A percentile compares a stretch with the other conserved stretches of the same genome.
These are phyloP conservation scores for Tephrocybe sp. DNA, from an alignment of 768 basidiomycete genomes.

Conservation along the genomic window DNA sequence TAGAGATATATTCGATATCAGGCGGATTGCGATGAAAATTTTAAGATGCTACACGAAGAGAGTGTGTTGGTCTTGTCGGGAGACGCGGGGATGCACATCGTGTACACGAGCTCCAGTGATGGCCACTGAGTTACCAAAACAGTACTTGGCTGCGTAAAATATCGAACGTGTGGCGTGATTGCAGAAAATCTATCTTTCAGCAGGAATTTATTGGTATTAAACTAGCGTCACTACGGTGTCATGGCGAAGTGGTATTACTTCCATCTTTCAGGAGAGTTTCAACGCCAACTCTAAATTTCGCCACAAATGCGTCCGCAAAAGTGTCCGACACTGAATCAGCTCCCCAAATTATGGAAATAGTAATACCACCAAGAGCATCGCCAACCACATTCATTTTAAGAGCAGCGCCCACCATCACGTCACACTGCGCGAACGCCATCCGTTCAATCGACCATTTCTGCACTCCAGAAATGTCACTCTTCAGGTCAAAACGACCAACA, in stretches of 20 bases:
- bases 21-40: no score
- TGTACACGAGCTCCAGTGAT: no score
- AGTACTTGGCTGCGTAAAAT: no score
- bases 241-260: neutral
- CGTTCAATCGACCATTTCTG: constrained; percentile 19
- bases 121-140: no score
- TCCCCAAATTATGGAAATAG: constrained; percentile 26
- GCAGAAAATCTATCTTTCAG: no score
- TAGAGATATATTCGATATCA: no score
- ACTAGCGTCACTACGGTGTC: no score
- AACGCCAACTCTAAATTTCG: constrained; percentile 15
- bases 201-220: no score
- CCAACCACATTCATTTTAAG: constrained; percentile 27
- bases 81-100: no score
- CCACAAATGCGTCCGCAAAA: constrained; percentile 23
- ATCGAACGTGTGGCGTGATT: no score
- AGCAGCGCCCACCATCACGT: constrained; percentile 25
- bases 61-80: no score
- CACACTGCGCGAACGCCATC: constrained; percentile 29
- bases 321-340: constrained; percentile 19
- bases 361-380: constrained; percentile 22
- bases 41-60: no score
- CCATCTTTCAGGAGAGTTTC: constrained; percentile 5
- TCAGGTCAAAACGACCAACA: constrained; percentile 26
- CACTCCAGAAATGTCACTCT: neutral